Percentiles rank a stretch among this genome's conserved stretches.
Evolutionary conservation across 352 stramenopile genomes (phyloP).

Genomic region (Plasmopara muralis): DNA sequence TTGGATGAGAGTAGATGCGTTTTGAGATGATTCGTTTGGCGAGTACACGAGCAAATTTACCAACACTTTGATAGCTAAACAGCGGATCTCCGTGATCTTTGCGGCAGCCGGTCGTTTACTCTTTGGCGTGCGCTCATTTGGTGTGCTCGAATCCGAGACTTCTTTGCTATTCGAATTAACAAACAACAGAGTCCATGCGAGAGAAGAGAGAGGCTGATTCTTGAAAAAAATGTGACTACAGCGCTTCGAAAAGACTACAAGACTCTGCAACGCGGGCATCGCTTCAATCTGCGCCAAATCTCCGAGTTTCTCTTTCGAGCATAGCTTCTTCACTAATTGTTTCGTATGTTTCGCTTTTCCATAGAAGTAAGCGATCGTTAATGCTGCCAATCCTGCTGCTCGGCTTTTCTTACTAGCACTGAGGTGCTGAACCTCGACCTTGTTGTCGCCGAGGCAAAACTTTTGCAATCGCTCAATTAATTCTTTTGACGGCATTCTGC

Average conservation of each 20-base stretch:
- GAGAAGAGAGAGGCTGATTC: slow-evolving; percentile 21
- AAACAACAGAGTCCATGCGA: slow-evolving; percentile 42
- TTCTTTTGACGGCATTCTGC: slow-evolving; percentile 23
- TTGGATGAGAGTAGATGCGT: slow-evolving; percentile 35
- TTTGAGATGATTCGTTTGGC: slow-evolving; percentile 7
- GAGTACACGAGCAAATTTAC: slow-evolving; percentile 53
- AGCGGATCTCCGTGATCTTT: slow-evolving; percentile 44
- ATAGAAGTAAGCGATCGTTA: slow-evolving; percentile 45
- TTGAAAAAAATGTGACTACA: slow-evolving; percentile 26
- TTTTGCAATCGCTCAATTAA: slow-evolving; percentile 39
- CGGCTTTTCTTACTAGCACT: slow-evolving; percentile 27
- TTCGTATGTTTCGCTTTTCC: slow-evolving; percentile 27
- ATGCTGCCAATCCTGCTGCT: slow-evolving; percentile 48
- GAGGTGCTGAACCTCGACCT: slow-evolving; percentile 20
- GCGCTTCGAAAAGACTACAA: slow-evolving; percentile 58
- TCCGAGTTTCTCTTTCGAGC: slow-evolving; percentile 38
- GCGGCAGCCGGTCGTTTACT: slow-evolving; percentile 3
- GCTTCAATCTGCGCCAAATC: slow-evolving; percentile 14
- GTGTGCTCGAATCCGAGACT: slow-evolving; percentile 1
- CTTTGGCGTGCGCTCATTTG: slow-evolving; percentile 24
- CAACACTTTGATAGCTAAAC: slow-evolving; percentile 49
- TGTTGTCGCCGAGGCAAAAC: slow-evolving; percentile 38
- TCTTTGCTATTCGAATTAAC: slow-evolving; percentile 29
- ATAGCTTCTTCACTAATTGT: slow-evolving; percentile 42
- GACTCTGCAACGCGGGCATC: slow-evolving; percentile 44